These are phyloP conservation scores for Ogataea glucozyma DNA, from an alignment of 805 yeast species.

Conservation along the genomic window DNA sequence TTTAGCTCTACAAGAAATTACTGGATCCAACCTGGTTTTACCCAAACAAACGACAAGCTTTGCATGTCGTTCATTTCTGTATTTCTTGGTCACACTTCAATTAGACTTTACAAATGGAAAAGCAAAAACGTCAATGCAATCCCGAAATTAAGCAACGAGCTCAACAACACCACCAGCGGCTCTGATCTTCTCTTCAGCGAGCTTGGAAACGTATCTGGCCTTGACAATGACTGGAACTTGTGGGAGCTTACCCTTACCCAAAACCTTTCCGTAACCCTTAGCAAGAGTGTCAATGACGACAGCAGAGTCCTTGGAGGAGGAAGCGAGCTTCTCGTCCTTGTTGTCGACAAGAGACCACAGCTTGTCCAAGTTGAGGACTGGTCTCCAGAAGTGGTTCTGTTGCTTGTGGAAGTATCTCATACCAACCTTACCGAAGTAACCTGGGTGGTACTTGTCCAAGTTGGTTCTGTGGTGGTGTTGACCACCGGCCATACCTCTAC, in stretches of 20 bases:
- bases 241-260: constrained; percentile 99
- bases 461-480: constrained; percentile 99
- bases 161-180: constrained; percentile 99
- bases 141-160: constrained; percentile 81
- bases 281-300: constrained; percentile 99
- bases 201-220: constrained; percentile 98
- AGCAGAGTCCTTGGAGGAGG: constrained; percentile 85
- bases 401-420: constrained; percentile 99
- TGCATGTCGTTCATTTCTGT: background rate
- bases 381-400: constrained; percentile 94
- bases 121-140: constrained; percentile 12
- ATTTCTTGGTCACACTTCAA: constrained; percentile 6
- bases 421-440: constrained; percentile 99
- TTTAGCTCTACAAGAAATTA: background rate
- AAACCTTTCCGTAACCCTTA: constrained; percentile 99
- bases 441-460: constrained; percentile 99
- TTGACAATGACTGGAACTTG: constrained; percentile 97
- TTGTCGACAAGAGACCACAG: constrained; percentile 96
- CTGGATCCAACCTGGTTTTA: background rate
- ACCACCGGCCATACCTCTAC: constrained; percentile 99
- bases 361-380: constrained; percentile 96
- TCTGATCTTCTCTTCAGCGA: constrained; percentile 99
- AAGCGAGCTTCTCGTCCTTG: constrained; percentile 89
- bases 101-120: constrained; percentile 10
- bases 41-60: background rate